Evolutionary conservation across 2,329 filamentous ascomycete species (phyloP).

Genomic region (Bipolaris sorokiniana): DNA sequence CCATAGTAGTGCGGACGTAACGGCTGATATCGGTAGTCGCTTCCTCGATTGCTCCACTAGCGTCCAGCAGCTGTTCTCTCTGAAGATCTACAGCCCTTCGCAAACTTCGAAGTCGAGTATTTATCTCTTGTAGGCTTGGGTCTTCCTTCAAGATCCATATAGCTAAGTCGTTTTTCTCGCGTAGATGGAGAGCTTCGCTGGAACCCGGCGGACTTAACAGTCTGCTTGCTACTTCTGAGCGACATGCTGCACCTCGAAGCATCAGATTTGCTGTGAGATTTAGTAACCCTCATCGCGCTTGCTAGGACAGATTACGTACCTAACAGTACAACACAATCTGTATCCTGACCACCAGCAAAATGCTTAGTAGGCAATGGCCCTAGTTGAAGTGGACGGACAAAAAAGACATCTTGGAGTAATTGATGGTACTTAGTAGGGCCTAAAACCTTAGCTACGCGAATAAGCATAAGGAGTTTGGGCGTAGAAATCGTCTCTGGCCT

Average conservation of each 20-base stretch:
- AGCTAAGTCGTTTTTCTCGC: constrained; percentile 5
- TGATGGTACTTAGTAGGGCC: constrained; percentile 4
- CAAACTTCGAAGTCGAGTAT: constrained; percentile 3
- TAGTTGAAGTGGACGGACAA: constrained; percentile 1
- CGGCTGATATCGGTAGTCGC: constrained; percentile 2
- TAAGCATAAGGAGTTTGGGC: constrained; percentile 6
- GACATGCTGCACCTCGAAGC: constrained; percentile 3
- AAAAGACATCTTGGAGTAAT: constrained; percentile 12
- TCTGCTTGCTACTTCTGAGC: constrained; percentile 7
- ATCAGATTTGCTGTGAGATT: constrained; percentile 11
- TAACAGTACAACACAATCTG: constrained; percentile 9
- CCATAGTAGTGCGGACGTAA: constrained; percentile 7
- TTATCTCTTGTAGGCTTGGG: constrained; percentile 15
- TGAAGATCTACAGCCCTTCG: background rate
- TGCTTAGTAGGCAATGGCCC: background rate
- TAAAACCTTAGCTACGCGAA: constrained; percentile 7
- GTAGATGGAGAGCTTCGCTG: background rate
- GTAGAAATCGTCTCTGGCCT: constrained; percentile 12
- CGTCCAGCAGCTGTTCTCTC: constrained; percentile 9
- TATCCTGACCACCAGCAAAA: background rate
- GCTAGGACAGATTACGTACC: constrained; percentile 3
- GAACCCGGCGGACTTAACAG: background rate
- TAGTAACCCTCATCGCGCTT: background rate
- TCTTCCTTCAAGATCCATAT: constrained; percentile 5
- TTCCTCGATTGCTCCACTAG: constrained; percentile 7